Base-by-base conservation (phyloP, 805 yeast genomes). In the Pichia thaimueangensis region DNA sequence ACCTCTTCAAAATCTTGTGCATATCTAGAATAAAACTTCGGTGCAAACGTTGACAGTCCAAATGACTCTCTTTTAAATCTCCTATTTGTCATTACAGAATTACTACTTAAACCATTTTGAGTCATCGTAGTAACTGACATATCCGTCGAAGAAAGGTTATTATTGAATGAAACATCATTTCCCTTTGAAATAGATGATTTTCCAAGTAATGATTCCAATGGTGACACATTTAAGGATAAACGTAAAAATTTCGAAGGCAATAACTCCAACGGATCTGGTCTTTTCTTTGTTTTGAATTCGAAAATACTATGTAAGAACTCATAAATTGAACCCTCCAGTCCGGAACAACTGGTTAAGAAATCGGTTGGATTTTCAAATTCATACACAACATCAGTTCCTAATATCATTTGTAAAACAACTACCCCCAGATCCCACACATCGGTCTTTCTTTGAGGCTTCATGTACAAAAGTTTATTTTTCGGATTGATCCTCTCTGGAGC, bases 401-500 rank as follows among this genome's bases (percentile, higher is more conserved):
- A 67, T 4, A 86, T 68, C 58, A 81, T 66, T 48, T 83, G 78
- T 15, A 80, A 70, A 50, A 91, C 81, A 6, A 84, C 59, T 0
- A 86, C 86, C 7, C 97, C 98, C 30, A 88, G 63, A 55, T 85
- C 85, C 97, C 97, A 93, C 9, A 93, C 82, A 65, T 93, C 98
- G 0, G 96, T 80, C 59, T 87, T 85, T 29, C 88, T 68, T 44
- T 82, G 82, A 12, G 84, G 81, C 43, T 71, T 75, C 28, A 61
- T 54, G 38, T 57, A 63, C 13, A 55, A 58, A 1, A 49, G 36
- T 1, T 43, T 31, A 25, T 49, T 56, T 10, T 52, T 53, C 1
- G 52, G 33, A 37, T 54, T 52, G 29, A 53, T 59, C 45, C 80
- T 49, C 58, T 89, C 97, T 0, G 97, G 97, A 0, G 97, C 94